These are phyloP conservation scores for Ophiostoma pallidulum DNA, from an alignment of 2,329 filamentous ascomycete genomes.

Conservation along the genomic window DNA sequence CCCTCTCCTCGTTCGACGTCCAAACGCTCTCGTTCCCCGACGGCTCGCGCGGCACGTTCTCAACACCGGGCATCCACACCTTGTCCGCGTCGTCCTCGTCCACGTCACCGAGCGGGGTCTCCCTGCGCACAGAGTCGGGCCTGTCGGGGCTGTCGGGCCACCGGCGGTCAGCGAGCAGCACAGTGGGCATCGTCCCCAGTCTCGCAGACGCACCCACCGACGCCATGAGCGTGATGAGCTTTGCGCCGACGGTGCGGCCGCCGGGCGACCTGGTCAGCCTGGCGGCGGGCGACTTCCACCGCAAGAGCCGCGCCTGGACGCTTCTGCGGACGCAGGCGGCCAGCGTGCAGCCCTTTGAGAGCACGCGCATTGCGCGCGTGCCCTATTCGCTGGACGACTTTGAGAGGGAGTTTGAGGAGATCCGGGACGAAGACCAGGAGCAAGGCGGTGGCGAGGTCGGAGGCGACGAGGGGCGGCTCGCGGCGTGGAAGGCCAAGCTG, in stretches of 20 bases:
- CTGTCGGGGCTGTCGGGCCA: no score
- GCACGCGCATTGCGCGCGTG: constrained; percentile 29
- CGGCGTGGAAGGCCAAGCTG: constrained; percentile 78
- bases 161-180: constrained; percentile 13
- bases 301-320: constrained; percentile 59
- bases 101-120: constrained; percentile 8
- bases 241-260: constrained; percentile 51
- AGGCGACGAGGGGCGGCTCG: constrained; percentile 50
- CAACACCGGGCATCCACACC: constrained; percentile 28
- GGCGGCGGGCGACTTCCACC: constrained; percentile 59
- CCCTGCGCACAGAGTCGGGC: no score
- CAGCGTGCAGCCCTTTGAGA: constrained; percentile 52
- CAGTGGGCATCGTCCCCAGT: constrained; percentile 4
- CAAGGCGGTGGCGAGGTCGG: constrained; percentile 29
- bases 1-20: constrained; percentile 71
- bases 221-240: constrained; percentile 57
- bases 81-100: constrained; percentile 20
- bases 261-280: constrained; percentile 72
- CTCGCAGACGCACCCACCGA: constrained; percentile 47
- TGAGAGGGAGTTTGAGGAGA: constrained; percentile 64
- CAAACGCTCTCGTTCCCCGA: constrained; percentile 67
- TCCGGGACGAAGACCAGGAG: constrained; percentile 40
- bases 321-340: constrained; percentile 55
- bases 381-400: constrained; percentile 58
- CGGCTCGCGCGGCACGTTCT: constrained; percentile 55